These are phyloP conservation scores for Lepidium africanum DNA, from an alignment of 345 rosid genomes.

Conservation along the genomic window DNA sequence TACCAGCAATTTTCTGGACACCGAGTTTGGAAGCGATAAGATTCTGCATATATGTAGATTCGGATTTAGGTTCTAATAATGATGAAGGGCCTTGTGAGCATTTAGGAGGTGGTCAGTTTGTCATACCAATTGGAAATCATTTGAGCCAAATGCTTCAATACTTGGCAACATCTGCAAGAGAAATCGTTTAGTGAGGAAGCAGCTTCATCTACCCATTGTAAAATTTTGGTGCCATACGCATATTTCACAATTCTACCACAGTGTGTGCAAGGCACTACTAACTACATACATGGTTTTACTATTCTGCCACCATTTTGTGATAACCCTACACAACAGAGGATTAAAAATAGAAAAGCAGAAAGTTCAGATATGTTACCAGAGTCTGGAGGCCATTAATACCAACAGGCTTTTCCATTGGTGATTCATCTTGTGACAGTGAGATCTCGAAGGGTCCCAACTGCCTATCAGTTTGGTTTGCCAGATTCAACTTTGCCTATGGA, in stretches of 20 bases:
- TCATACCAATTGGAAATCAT: conserved; percentile 63
- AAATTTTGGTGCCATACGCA: not conserved
- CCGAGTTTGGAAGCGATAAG: conserved; percentile 79
- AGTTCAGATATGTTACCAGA: conserved; percentile 41
- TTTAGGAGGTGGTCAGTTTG: not conserved
- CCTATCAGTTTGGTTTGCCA: conserved; percentile 67
- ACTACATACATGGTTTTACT: not conserved
- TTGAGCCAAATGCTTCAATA: conserved; percentile 65
- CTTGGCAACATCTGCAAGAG: conserved; percentile 53
- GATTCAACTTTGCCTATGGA: conserved; percentile 61
- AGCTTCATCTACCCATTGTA: not conserved
- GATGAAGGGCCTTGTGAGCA: not conserved
- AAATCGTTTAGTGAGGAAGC: not conserved
- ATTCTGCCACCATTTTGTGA: not conserved
- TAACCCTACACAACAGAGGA: not conserved
- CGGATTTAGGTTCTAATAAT: not conserved
- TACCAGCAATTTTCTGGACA: conserved; percentile 70
- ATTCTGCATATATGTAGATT: conserved; percentile 42
- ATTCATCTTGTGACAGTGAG: conserved; percentile 52
- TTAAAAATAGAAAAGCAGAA: not conserved
- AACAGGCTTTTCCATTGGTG: conserved; percentile 54
- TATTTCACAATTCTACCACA: not conserved
- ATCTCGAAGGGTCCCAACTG: conserved; percentile 81
- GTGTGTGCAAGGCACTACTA: not conserved
- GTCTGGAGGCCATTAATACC: conserved; percentile 74